Percentiles rank a stretch among this genome's conserved stretches.
phyloP scores from a whole-genome alignment of 371 early-diverging fungal genomes.

The Haplosporangium sp. region DNA sequence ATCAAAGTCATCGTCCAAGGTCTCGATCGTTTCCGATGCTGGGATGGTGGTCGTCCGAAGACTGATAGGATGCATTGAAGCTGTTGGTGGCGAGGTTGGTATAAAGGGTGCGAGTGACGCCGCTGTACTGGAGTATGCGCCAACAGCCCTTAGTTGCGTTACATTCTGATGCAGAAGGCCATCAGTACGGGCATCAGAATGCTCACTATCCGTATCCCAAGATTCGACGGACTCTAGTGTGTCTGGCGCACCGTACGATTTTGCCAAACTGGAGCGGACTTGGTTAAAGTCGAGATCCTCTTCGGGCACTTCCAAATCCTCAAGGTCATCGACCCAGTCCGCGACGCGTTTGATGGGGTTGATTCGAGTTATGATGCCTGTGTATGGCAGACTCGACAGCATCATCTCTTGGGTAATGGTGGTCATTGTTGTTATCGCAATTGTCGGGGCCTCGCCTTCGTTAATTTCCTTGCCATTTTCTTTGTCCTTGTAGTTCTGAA shows the following conservation, averaged over 20 bases:
- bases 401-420: slow-evolving; percentile 52
- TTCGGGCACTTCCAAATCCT: slow-evolving; percentile 44
- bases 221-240: slow-evolving; percentile 28
- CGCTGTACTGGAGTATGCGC: background rate
- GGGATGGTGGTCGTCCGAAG: background rate
- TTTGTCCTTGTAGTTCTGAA: background rate
- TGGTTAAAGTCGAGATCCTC: slow-evolving; percentile 41
- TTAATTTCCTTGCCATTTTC: slow-evolving; percentile 2
- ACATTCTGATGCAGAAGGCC: background rate
- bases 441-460: slow-evolving; percentile 5
- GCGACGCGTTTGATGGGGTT: slow-evolving; percentile 45
- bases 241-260: slow-evolving; percentile 20
- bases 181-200: slow-evolving; percentile 15
- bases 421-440: slow-evolving; percentile 28
- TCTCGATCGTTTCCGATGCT: slow-evolving; percentile 29
- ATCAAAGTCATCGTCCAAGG: slow-evolving; percentile 47
- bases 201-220: slow-evolving; percentile 46
- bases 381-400: slow-evolving; percentile 36
- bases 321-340: slow-evolving; percentile 50
- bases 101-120: no score
- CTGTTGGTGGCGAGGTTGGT: no score
- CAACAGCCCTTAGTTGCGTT: background rate
- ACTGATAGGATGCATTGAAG: no score
- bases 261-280: slow-evolving; percentile 37
- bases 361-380: slow-evolving; percentile 47